Evolutionary conservation across 257 asterid species (phyloP), one percentile per base, ranked within the genome.

Genomic region (Solanum neorickii): DNA sequence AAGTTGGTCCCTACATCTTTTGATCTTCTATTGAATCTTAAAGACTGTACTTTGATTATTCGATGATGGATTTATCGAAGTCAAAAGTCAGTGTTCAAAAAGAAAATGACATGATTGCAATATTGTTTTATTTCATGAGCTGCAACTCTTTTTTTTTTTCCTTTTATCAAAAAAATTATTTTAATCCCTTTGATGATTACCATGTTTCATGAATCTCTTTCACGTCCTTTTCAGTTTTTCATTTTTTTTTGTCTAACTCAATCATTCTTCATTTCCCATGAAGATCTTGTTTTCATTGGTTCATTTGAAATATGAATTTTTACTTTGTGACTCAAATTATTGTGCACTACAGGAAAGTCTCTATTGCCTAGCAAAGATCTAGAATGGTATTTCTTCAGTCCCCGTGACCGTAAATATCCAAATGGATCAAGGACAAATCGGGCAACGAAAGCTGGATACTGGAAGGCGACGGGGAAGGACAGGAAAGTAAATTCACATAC

Each of bases 381-480:
- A 2, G 99, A 97, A 72, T 97, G 99, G 99, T 97, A 96, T 87
- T 97, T 97, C 91, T 97, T 96, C 82, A 94, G 99, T 88, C 99
- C 99, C 12, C 90, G 99, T 80, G 99, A 97, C 88, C 95, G 99
- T 3, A 97, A 97, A 84, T 97, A 97, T 52, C 99, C 99, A 3
- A 97, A 97, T 74, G 99, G 99, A 25, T 96, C 99, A 2, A 93
- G 99, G 91, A 97, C 99, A 1, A 97, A 97, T 72, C 92, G 99
- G 21, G 99, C 99, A 25, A 97, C 99, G 1, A 94, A 92, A 89
- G 94, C 98, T 1, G 99, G 99, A 18, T 97, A 97, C 25, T 97
- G 99, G 99, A 97, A 97, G 94, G 99, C 99, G 2, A 97, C 99
- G 0, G 99, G 99, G 1, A 97, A 97, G 93, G 99, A 97, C 31